Conservation (phyloP, 768 basidiomycete species). For the Panellus pusillus region DNA sequence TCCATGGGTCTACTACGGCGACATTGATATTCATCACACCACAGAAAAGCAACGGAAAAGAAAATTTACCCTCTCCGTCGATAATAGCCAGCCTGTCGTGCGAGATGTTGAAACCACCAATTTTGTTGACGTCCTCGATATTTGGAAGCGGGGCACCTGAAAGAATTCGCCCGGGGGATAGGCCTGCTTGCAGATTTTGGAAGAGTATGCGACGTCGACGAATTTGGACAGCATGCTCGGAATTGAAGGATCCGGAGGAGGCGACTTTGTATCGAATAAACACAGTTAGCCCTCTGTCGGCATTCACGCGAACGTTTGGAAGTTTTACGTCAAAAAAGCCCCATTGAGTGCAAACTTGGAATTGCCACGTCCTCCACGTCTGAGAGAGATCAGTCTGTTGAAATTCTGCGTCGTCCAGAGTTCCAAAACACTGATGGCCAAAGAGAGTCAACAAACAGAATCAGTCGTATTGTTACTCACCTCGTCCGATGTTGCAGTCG, state of each 20-base stretch:
- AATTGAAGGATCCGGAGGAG: conserved; percentile 4
- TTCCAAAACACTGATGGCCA: conserved; percentile 76
- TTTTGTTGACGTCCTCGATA: conserved; percentile 13
- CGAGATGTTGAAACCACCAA: conserved; percentile 15
- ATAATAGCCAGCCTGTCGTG: conserved; percentile 16
- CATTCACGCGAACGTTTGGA: conserved; percentile 20
- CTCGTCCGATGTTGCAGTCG: conserved; percentile 11
- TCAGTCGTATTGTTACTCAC: conserved; percentile 6
- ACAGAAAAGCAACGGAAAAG: background rate
- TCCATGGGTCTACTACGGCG: conserved; percentile 12
- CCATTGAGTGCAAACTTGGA: conserved; percentile 95
- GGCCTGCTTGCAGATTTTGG: conserved; percentile 17
- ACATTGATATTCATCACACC: background rate
- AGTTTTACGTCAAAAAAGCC: conserved; percentile 77
- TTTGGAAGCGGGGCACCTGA: conserved; percentile 11
- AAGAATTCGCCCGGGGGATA: conserved; percentile 15
- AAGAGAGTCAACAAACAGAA: background rate
- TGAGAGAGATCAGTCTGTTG: conserved; percentile 62
- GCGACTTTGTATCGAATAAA: background rate
- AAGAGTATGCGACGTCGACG: conserved; percentile 49
- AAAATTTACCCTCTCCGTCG: conserved; percentile 14
- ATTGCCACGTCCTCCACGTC: conserved; percentile 82
- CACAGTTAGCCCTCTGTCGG: too few relatives aligned
- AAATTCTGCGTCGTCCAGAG: conserved; percentile 67
- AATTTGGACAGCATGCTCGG: conserved; percentile 61